Evolutionary conservation across 2,329 filamentous ascomycete species (phyloP).

Genomic region (Hymenoscyphus salicellus): DNA sequence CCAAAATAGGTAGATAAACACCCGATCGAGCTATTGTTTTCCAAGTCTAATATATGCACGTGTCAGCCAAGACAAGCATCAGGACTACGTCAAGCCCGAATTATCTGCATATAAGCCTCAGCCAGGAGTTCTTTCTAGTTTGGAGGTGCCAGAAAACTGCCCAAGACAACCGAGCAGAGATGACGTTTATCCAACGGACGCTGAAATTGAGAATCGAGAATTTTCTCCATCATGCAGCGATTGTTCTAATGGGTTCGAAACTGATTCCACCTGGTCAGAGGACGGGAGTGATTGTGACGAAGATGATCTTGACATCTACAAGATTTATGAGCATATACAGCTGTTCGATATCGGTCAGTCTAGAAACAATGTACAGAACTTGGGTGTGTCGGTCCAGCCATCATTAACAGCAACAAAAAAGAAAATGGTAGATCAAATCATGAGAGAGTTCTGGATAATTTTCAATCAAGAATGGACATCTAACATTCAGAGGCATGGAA

Average conservation of each 20-base stretch:
- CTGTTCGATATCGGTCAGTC: background rate
- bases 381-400: background rate
- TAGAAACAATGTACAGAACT: background rate
- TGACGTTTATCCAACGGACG: too few relatives aligned
- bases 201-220: background rate
- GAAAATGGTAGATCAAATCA: slow-evolving; percentile 7
- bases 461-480: slow-evolving; percentile 34
- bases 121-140: too few relatives aligned
- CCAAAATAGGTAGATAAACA: too few relatives aligned
- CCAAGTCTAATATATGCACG: too few relatives aligned
- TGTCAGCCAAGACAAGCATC: too few relatives aligned
- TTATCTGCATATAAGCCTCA: too few relatives aligned
- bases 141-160: too few relatives aligned
- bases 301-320: background rate
- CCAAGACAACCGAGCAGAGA: too few relatives aligned
- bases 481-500: slow-evolving; percentile 21
- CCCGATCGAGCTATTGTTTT: too few relatives aligned
- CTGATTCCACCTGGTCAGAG: slow-evolving; percentile 4
- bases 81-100: too few relatives aligned
- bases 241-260: slow-evolving; percentile 2
- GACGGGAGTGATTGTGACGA: background rate
- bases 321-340: background rate
- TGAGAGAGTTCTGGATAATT: slow-evolving; percentile 15
- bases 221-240: background rate
- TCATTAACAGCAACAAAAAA: background rate